Evolutionary conservation across 2,329 filamentous ascomycete genomes (phyloP), one percentile per base, ranked within the genome.

Genomic region (Talaromyces sp.): DNA sequence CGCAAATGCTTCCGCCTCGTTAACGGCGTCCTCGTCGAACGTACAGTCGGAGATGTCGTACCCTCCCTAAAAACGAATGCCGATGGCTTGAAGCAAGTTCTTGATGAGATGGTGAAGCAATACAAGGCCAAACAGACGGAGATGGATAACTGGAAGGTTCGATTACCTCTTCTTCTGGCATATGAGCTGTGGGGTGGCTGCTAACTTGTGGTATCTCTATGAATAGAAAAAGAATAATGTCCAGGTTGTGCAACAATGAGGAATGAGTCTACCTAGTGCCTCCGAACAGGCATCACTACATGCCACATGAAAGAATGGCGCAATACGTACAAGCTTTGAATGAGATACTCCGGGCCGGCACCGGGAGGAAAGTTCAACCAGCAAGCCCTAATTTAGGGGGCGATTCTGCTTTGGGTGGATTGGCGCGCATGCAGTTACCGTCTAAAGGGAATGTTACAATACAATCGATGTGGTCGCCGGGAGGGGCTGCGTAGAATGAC

Each of bases 1-100:
- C 91, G 95, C 73, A 99, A 97, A 82, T 98, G 94, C 81, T 99
- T 98, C 81, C 93, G 95, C 72, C 92, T 99, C 87, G 96, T 99
- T 78, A 98, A 99, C 78, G 95, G 95, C 54, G 93, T 98, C 27
- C 83, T 99, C 66, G 92, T 97, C 63, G 95, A 99, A 82, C 87
- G 93, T 71, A 98, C 94, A 17, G 92, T 99, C 71, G 86, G 92
- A 78, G 95, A 98, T 78, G 92, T 99, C 13, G 84, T 96, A 64
- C 95, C 95, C 5, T 91, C 92, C 29, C 84, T 99, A 67, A 90
- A 92, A 81, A 98, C 93, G 22, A 98, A 99, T 77, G 91, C 92
- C 29, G 94, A 98, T 69, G 94, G 95, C 1, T 77, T 99, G 75
- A 95, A 91, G 80, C 96, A 97, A 81, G 93, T 98, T 34, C 83